phyloP scores from a whole-genome alignment of 495 filamentous ascomycete species.

The Lasiosphaeris hirsuta region DNA sequence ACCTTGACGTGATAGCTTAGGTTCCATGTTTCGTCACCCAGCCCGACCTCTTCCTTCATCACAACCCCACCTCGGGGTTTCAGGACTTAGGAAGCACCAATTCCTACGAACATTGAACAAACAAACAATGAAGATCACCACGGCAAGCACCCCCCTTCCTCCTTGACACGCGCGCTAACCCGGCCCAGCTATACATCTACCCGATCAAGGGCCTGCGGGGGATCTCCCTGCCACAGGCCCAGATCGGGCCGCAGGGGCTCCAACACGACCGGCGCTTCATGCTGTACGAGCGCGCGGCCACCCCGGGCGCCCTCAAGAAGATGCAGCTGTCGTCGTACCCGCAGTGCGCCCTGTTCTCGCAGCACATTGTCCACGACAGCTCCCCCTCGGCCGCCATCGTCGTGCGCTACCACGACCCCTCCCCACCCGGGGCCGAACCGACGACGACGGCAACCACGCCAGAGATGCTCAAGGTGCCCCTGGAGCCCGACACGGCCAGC shows the following conservation, averaged over 20 bases:
- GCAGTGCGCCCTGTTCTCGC: constrained; percentile 65
- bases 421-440: constrained; percentile 14
- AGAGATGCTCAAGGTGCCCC: constrained; percentile 51
- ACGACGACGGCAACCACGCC: constrained; percentile 12
- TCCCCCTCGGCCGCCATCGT: constrained; percentile 35
- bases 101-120: background rate
- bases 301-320: constrained; percentile 45
- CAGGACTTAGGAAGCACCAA: too few species aligned
- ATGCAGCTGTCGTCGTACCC: constrained; percentile 66
- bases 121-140: constrained; percentile 21
- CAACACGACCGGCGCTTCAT: constrained; percentile 76
- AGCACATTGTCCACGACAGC: constrained; percentile 42
- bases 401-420: constrained; percentile 51
- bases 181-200: constrained; percentile 71
- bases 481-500: constrained; percentile 50
- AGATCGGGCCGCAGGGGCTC: constrained; percentile 65
- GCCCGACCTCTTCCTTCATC: too few species aligned
- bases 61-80: too few species aligned
- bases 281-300: constrained; percentile 57
- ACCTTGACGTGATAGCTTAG: too few species aligned
- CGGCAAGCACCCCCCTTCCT: constrained; percentile 1
- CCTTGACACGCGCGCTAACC: background rate
- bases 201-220: constrained; percentile 83
- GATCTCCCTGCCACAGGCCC: constrained; percentile 52
- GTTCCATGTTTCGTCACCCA: too few species aligned